Evolutionary conservation across 176 grass and related monocot genomes (phyloP), one percentile per base, ranked within the genome.

Genomic region (Pharus latifolius): DNA sequence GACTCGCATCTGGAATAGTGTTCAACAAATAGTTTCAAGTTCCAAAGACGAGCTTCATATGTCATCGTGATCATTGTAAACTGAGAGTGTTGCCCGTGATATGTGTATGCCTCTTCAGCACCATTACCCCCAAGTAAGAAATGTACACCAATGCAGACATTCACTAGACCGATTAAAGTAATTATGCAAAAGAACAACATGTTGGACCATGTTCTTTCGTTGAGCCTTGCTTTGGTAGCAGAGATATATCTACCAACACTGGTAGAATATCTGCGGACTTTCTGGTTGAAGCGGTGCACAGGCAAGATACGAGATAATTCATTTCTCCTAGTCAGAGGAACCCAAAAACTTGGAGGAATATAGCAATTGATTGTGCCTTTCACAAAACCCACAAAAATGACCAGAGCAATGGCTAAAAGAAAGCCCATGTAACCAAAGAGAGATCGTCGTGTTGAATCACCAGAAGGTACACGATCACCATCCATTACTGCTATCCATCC

Each of bases 21-120:
- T 68, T 99, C 88, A 48, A 99, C 67, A 55, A 88, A 99, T 49
- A 99, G 28, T 53, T 99, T 99, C 82, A 99, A 69, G 62, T 94
- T 99, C 95, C 95, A 99, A 44, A 94, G 71, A 17, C 95, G 80
- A 15, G 95, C 95, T 80, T 99, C 90, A 43, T 99, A 94, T 56
- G 95, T 99, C 95, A 99, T 99, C 11, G 95, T 99, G 40, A 99
- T 79, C 87, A 99, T 74, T 0, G 95, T 94, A 78, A 99, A 99
- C 24, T 94, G 89, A 18, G 90, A 99, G 69, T 77, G 88, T n/a
- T 86, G 87, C 15, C 89, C 89, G 41, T 82, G 65, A 71, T 91
- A 51, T 17, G 76, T 67, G 48, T 99, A 99, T 38, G 95, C 87
- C 49, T 90, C 77, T 86, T 94, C 90, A 41, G 95, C 79, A 44